These are phyloP conservation scores for Sporothrix pallida DNA, from an alignment of 2,329 filamentous ascomycete species.

Conservation along the genomic window DNA sequence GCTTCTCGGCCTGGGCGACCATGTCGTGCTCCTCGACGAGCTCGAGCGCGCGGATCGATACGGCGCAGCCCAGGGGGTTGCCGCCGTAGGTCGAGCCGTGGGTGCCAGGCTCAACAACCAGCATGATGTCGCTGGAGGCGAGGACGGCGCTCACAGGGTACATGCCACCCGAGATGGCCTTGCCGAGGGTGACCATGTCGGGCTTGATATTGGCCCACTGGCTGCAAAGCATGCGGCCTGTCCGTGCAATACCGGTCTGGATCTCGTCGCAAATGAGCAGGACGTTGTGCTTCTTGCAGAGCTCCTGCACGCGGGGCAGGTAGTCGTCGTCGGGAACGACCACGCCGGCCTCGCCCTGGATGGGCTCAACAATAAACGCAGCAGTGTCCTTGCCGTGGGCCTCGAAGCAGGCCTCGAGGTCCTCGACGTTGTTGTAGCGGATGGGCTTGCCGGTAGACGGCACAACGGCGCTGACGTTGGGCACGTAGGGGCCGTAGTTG, in stretches of 20 bases:
- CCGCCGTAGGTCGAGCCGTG: conserved; percentile 99
- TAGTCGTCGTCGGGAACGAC: conserved; percentile 93
- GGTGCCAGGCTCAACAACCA: conserved; percentile 93
- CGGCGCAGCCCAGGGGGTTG: conserved; percentile 92
- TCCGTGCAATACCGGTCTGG: conserved; percentile 95
- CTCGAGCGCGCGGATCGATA: conserved; percentile 93
- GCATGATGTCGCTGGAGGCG: conserved; percentile 87
- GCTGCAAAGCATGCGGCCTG: conserved; percentile 89
- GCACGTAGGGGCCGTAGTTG: conserved; percentile 96
- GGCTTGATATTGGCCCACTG: conserved; percentile 96
- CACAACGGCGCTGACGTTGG: conserved; percentile 77
- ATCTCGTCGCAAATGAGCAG: conserved; percentile 98
- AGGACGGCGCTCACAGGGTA: conserved; percentile 97
- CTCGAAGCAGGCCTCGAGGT: conserved; percentile 79
- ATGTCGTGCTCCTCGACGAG: conserved; percentile 91
- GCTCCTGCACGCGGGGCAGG: conserved; percentile 75
- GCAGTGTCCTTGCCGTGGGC: conserved; percentile 83
- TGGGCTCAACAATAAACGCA: conserved; percentile 92
- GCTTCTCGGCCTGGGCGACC: conserved; percentile 77
- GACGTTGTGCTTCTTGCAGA: conserved; percentile 95
- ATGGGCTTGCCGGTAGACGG: conserved; percentile 80
- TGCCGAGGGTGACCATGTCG: conserved; percentile 91
- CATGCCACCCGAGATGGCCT: conserved; percentile 97
- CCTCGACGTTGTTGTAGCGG: conserved; percentile 82
- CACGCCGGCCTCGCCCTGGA: conserved; percentile 96